Percentiles rank a stretch among this genome's conserved stretches.
Evolutionary conservation across 2,329 filamentous ascomycete genomes (phyloP).

Genomic region (Akanthomyces muscarius): DNA sequence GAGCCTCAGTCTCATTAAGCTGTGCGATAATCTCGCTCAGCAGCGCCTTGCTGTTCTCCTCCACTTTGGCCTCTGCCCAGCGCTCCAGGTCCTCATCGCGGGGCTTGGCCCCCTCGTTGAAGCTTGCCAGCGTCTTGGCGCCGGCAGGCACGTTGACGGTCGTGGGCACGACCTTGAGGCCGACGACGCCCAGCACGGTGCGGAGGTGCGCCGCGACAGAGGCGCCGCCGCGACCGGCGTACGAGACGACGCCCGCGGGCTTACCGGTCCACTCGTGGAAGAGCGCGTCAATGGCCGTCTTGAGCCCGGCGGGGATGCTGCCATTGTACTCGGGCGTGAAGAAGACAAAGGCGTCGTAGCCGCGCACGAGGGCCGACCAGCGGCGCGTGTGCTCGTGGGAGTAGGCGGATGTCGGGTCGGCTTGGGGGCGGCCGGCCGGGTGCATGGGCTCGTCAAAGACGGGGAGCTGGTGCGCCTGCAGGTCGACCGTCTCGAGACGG

Average conservation of each 20-base stretch:
- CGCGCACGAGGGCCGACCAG: conserved; percentile 40
- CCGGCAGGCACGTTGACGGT: neutral
- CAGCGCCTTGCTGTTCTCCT: conserved; percentile 8
- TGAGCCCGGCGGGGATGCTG: conserved; percentile 46
- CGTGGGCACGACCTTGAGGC: neutral
- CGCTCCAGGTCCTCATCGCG: conserved; percentile 13
- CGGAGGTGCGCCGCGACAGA: conserved; percentile 7
- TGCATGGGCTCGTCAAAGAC: conserved; percentile 37
- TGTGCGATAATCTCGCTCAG: conserved; percentile 9
- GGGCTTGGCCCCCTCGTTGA: neutral
- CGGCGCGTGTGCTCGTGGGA: conserved; percentile 33
- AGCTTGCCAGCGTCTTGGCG: conserved; percentile 10
- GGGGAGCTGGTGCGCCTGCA: conserved; percentile 37
- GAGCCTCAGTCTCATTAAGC: neutral
- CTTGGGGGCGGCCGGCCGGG: conserved; percentile 33
- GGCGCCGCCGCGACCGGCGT: conserved; percentile 43
- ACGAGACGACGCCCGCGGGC: conserved; percentile 48
- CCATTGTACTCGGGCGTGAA: conserved; percentile 50
- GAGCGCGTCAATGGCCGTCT: conserved; percentile 58
- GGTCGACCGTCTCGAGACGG: conserved; percentile 29
- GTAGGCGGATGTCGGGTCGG: conserved; percentile 28
- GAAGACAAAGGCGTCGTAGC: conserved; percentile 41
- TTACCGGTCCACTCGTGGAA: conserved; percentile 53
- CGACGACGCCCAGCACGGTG: conserved; percentile 3
- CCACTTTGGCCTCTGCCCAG: conserved; percentile 2